A percentile compares a stretch with the other conserved stretches of the same genome.
Evolutionary conservation across 768 basidiomycete species (phyloP).

Genomic region (Rhizopogon sp.): DNA sequence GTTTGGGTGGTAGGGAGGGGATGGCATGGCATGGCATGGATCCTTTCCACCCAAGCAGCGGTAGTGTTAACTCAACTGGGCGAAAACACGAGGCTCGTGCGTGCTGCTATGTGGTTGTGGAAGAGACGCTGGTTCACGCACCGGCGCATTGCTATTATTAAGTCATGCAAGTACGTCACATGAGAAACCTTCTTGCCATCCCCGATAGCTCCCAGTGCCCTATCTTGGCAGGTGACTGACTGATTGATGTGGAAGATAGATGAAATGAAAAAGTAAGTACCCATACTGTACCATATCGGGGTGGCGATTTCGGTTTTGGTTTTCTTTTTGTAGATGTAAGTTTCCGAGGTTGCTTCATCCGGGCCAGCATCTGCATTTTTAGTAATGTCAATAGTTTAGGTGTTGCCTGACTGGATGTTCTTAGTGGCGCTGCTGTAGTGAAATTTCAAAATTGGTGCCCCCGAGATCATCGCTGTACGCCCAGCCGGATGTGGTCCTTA

Average conservation of each 20-base stretch:
- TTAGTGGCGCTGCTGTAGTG: not conserved
- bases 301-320: not conserved
- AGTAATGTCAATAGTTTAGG: too few relatives aligned
- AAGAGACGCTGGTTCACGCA: too few relatives aligned
- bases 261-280: not conserved
- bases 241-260: constrained; percentile 18
- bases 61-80: not conserved
- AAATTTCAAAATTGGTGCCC: not conserved
- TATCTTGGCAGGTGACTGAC: not conserved
- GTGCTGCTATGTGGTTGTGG: too few relatives aligned
- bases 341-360: too few relatives aligned
- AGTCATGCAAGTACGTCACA: too few relatives aligned
- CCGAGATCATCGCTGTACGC: not conserved
- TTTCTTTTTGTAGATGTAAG: too few relatives aligned
- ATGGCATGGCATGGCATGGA: too few relatives aligned
- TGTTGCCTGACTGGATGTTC: not conserved
- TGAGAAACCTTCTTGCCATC: too few relatives aligned
- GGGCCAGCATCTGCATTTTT: too few relatives aligned
- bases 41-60: too few relatives aligned
- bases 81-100: not conserved
- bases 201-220: not conserved
- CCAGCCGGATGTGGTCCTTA: not conserved
- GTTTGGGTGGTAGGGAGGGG: too few relatives aligned
- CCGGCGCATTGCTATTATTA: too few relatives aligned
- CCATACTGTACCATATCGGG: constrained; percentile 3